These are phyloP conservation scores for Diaporthe destruens DNA, from an alignment of 2,329 filamentous ascomycete species.

Conservation along the genomic window DNA sequence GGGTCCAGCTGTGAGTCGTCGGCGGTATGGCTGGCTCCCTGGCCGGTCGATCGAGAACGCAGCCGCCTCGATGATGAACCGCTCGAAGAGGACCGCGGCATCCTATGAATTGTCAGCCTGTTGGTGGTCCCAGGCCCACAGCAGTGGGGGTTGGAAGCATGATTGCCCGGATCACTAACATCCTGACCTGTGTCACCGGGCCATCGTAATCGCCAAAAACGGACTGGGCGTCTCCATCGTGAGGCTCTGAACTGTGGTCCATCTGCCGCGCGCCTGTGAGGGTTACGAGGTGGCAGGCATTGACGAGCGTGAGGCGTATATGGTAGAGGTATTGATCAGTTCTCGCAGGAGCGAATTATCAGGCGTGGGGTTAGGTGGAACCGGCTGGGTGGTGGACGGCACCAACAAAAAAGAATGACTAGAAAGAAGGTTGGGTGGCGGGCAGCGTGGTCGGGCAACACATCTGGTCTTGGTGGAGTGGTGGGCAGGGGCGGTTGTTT, in stretches of 20 bases:
- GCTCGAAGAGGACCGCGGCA: slow-evolving; percentile 12
- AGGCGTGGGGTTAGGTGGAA: neutral
- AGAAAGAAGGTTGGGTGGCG: slow-evolving; percentile 22
- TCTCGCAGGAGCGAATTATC: neutral
- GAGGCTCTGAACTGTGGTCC: slow-evolving; percentile 34
- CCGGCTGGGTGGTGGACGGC: neutral
- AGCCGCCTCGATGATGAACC: slow-evolving; percentile 24
- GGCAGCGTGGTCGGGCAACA: neutral
- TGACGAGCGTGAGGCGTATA: slow-evolving; percentile 11
- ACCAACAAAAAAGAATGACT: slow-evolving; percentile 25
- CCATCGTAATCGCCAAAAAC: slow-evolving; percentile 31
- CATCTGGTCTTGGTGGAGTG: slow-evolving; percentile 13
- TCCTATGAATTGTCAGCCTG: slow-evolving; percentile 21
- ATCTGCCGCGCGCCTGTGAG: slow-evolving; percentile 34
- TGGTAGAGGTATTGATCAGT: neutral
- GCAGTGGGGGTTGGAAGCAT: no score
- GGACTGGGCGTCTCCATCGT: slow-evolving; percentile 34
- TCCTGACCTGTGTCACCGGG: slow-evolving; percentile 29
- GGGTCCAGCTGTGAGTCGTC: slow-evolving; percentile 26
- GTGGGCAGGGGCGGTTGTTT: slow-evolving; percentile 30
- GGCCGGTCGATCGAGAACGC: slow-evolving; percentile 24
- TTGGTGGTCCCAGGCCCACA: neutral
- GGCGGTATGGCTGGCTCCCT: slow-evolving; percentile 5
- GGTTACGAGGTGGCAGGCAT: slow-evolving; percentile 31
- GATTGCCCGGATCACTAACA: neutral